phyloP scores from a whole-genome alignment of 352 stramenopile genomes.

The Nannochloropsis limnetica region DNA sequence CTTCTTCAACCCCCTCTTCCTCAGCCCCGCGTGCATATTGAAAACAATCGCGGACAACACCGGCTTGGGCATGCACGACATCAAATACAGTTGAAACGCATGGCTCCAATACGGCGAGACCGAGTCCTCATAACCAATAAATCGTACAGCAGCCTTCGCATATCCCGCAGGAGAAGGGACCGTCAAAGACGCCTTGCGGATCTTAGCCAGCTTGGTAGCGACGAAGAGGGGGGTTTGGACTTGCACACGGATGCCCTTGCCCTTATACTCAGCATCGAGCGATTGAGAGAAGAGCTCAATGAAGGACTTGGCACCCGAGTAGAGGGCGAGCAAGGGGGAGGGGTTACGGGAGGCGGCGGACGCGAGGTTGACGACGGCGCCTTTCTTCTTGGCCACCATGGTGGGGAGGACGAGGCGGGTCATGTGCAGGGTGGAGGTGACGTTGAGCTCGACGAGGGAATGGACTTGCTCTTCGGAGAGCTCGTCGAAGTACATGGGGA shows the following conservation, averaged over 20 bases:
- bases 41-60: constrained; percentile 61
- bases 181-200: constrained; percentile 81
- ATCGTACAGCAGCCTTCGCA: constrained; percentile 74
- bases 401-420: constrained; percentile 72
- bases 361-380: constrained; percentile 92
- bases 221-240: constrained; percentile 98
- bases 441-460: constrained; percentile 66
- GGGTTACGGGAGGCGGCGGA: constrained; percentile 86
- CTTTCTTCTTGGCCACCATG: constrained; percentile 85
- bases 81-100: constrained; percentile 85
- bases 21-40: constrained; percentile 47
- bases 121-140: constrained; percentile 80
- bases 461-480: constrained; percentile 80
- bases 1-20: constrained; percentile 45
- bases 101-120: constrained; percentile 89
- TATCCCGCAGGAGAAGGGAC: constrained; percentile 72
- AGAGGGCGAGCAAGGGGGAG: constrained; percentile 87
- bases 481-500: constrained; percentile 95
- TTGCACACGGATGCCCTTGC: constrained; percentile 77
- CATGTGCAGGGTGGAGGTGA: constrained; percentile 76
- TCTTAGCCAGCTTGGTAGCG: constrained; percentile 96
- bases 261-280: constrained; percentile 84
- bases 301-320: constrained; percentile 93
- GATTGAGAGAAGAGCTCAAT: constrained; percentile 92
- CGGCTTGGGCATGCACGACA: constrained; percentile 72